phyloP scores from a whole-genome alignment of 805 yeast species.

The Barnettozyma botsteinii region DNA sequence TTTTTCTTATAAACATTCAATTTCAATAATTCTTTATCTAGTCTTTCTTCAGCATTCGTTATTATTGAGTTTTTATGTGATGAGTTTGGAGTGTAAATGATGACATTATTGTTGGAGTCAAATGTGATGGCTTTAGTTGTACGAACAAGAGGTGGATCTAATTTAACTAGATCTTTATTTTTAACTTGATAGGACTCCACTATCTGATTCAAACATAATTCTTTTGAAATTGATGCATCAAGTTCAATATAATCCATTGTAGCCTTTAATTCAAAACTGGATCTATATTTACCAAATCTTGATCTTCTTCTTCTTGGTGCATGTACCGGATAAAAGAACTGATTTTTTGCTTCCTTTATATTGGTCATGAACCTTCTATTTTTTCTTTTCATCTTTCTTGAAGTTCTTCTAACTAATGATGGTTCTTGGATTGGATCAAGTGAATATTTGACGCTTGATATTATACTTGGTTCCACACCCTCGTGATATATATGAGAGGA shows the following conservation, averaged over 20 bases:
- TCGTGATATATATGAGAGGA: not conserved
- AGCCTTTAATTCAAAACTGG: conserved; percentile 18
- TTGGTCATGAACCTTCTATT: conserved; percentile 21
- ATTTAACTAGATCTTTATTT: conserved; percentile 9
- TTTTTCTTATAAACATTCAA: conserved; percentile 10
- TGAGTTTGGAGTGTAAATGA: conserved; percentile 23
- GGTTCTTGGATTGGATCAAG: conserved; percentile 3
- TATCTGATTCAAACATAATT: conserved; percentile 17
- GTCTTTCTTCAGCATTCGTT: conserved; percentile 19
- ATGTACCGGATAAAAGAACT: conserved; percentile 22
- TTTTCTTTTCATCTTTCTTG: conserved; percentile 11
- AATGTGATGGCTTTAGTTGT: conserved; percentile 18
- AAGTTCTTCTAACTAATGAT: conserved; percentile 10
- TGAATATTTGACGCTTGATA: conserved; percentile 13
- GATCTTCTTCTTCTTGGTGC: conserved; percentile 21
- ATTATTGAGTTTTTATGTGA: conserved; percentile 18
- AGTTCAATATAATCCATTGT: conserved; percentile 20
- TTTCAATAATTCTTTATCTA: conserved; percentile 20
- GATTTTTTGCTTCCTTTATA: conserved; percentile 14
- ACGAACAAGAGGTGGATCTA: conserved; percentile 12
- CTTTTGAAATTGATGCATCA: conserved; percentile 21
- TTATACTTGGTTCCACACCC: conserved; percentile 20
- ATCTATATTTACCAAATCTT: conserved; percentile 23
- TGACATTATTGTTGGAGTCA: conserved; percentile 24
- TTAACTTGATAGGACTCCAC: conserved; percentile 12